phyloP scores from a whole-genome alignment of 164 flowering plant genomes.

The Vitis vinifera region DNA sequence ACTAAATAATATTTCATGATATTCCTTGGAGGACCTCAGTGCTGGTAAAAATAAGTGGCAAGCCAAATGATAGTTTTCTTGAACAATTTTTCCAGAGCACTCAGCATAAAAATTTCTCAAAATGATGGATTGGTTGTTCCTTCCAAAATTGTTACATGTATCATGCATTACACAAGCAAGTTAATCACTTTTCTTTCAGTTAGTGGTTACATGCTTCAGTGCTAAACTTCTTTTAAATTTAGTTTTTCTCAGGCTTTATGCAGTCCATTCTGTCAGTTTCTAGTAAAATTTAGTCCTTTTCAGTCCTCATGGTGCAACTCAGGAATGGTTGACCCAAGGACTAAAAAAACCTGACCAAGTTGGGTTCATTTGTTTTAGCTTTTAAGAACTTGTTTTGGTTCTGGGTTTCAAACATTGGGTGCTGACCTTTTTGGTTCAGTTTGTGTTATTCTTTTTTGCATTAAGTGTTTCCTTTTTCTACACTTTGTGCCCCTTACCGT shows the following conservation, averaged over 20 bases:
- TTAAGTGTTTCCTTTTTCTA: no score
- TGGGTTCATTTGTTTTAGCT: no score
- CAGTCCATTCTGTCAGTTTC: background rate
- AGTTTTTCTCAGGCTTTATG: background rate
- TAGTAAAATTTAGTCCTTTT: background rate
- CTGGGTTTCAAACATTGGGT: no score
- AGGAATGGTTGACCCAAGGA: no score
- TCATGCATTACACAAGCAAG: background rate
- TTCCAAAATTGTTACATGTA: background rate
- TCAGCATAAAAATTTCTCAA: no score
- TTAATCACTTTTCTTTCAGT: no score
- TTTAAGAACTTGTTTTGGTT: no score
- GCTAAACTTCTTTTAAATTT: background rate
- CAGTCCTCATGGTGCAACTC: background rate
- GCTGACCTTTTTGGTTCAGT: no score
- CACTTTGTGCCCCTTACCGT: no score
- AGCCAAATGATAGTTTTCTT: background rate
- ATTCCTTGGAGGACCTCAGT: slow-evolving; percentile 1
- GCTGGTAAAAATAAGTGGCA: background rate
- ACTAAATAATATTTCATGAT: background rate
- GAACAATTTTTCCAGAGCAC: no score
- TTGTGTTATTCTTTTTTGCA: no score
- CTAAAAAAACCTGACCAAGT: no score
- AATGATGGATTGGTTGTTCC: background rate
- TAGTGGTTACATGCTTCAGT: background rate